Base-by-base conservation (phyloP, 2,329 filamentous ascomycete genomes). In the Stylonectria norvegica region DNA sequence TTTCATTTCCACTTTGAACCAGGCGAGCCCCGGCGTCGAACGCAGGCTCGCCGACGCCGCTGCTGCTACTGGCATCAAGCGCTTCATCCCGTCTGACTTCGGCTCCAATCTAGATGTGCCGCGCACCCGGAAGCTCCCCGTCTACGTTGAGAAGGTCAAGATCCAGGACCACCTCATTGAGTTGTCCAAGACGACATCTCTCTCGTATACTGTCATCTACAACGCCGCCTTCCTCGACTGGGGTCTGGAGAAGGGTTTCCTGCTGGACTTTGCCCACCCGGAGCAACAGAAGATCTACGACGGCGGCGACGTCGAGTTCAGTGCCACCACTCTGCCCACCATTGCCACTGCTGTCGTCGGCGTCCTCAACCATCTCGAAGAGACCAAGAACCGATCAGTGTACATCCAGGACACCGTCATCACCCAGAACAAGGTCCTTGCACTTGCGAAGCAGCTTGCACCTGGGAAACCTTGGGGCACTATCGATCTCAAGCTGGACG, bases 61-160 rank as follows among this genome's bases (percentile, higher is more conserved):
- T 20, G 64, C 78, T 19, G 70, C 70, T 4, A 78, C 78, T 4
- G 78, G 79, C 5, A 78, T 85, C 1, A 69, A 79, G 55, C 71
- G 78, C 10, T 80, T 83, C 63, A 61, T 85, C 20, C 79, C 80
- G 2, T 75, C 75, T 2, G 79, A 84, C 44, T 85, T 72, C 34
- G 69, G 68, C 22, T 52, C 56, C 30, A 58, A 70, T 62, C 41
- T 63, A 8, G 23, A 37, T 14, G 40, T 58, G 15, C 59, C 60
- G 6, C 56, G 68, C 37, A 49, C 60, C 33, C 48, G 64, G 39
- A 35, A 60, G 2, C 67, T 83, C 1, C 72, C 78, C 2, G 54
- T 79, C 2, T 81, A 78, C 42, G 59, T 56, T 2, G 59, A 59
- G 44, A 85, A 85, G 57, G 34, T 71, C 16, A 55, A 63, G 8